Percentiles rank a stretch among this genome's conserved stretches.
phyloP scores from a whole-genome alignment of 2,329 filamentous ascomycete genomes.

The Colletotrichum melonis region DNA sequence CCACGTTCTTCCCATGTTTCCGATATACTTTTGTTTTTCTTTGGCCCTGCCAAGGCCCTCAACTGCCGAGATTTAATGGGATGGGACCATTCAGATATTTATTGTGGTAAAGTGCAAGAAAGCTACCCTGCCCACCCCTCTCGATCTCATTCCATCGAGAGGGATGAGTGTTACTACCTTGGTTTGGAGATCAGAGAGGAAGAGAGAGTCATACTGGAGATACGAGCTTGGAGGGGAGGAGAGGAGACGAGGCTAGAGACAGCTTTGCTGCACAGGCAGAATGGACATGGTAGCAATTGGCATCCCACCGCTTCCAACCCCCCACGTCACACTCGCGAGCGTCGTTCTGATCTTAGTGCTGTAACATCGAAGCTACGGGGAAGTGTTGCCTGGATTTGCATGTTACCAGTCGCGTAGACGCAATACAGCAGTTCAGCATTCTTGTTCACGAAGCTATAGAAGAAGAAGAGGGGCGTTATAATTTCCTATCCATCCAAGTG shows the following conservation, averaged over 20 bases:
- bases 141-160: not conserved
- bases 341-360: not conserved
- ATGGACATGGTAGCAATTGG: not conserved
- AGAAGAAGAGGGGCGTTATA: not conserved
- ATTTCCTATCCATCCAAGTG: not conserved
- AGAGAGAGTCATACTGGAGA: not conserved
- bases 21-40: not conserved
- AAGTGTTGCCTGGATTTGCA: not conserved
- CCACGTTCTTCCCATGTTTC: conserved; percentile 10
- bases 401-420: not conserved
- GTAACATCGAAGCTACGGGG: not conserved
- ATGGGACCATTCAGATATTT: not conserved
- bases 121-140: not conserved
- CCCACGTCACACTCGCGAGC: no score
- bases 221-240: not conserved
- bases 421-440: not conserved
- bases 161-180: not conserved
- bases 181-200: not conserved
- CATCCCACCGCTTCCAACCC: not conserved
- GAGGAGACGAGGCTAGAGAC: no score
- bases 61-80: not conserved
- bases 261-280: not conserved
- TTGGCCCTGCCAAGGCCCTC: not conserved
- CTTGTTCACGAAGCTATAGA: not conserved
- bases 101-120: not conserved